Evolutionary conservation across 2,329 filamentous ascomycete genomes (phyloP), one percentile per base, ranked within the genome.

Genomic region (Cytospora mali): DNA sequence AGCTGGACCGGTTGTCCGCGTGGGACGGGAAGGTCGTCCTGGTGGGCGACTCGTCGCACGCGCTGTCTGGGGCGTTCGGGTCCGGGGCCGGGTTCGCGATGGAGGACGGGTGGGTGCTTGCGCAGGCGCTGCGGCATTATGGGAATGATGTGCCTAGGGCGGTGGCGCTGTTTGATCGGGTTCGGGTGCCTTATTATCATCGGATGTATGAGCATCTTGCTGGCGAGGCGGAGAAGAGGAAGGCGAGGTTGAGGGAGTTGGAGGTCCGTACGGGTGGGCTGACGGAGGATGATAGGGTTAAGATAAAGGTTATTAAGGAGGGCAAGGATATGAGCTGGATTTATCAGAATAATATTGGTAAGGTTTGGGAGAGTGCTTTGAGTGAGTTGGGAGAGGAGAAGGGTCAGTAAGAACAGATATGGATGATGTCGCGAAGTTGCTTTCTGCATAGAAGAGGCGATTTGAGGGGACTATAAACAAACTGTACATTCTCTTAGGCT

Each of bases 31-130:
- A 77, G 57, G 67, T 84, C 3, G 82, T 79, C 6, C 74, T 85
- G 4, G 76, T 85, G 0, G 83, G 83, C 10, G 83, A 86, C 66
- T 78, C 82, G 0, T 84, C 81, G 1, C 83, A 86, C 68, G 80
- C 83, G 0, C 74, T 84, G 0, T 82, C 81, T 0, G 80, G 80
- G 0, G 75, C 75, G 0, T 78, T 78, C 48, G 75, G 75, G 0
- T 74, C 75, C 0, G 75, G 75, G 0, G 75, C 75, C 0, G 75
- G 74, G 0, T 77, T 76, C n/a, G 75, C 74, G 2, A 68, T 77
- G 53, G 74, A 76, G 58, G 68, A 72, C 23, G 71, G 71, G 2
- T 73, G 69, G 68, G 62, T 71, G 1, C 58, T 73, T 14, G 71
- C 71, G 11, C 71, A 69, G 46, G 68, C 70, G 7, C 66, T 74